Conservation (phyloP, 1,139 yeast species). For the Suhomyces panamericanus region DNA sequence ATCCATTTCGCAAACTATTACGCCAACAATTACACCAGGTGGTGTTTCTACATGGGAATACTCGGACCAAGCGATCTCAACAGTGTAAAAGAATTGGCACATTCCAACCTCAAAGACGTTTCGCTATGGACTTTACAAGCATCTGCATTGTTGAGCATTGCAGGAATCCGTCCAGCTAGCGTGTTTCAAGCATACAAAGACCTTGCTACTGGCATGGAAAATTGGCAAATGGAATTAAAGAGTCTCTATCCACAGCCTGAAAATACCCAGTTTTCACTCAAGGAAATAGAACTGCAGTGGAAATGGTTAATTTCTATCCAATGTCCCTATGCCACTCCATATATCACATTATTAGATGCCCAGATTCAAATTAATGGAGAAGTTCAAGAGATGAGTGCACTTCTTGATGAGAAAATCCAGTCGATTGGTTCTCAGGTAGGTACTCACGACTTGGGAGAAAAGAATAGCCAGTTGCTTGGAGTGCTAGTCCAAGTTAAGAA, state of each 20-base stretch:
- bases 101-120: slow-evolving; percentile 29
- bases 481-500: neutral
- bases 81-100: slow-evolving; percentile 19
- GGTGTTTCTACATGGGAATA: slow-evolving; percentile 25
- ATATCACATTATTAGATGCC: slow-evolving; percentile 1
- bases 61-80: slow-evolving; percentile 5
- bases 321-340: slow-evolving; percentile 16
- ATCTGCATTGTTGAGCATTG: slow-evolving; percentile 8
- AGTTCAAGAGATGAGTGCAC: neutral
- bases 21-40: slow-evolving; percentile 35
- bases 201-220: slow-evolving; percentile 6
- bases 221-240: neutral
- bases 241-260: neutral
- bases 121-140: slow-evolving; percentile 34
- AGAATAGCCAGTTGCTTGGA: neutral
- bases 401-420: neutral
- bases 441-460: neutral
- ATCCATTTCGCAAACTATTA: slow-evolving; percentile 46
- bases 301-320: slow-evolving; percentile 27
- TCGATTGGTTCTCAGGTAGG: neutral
- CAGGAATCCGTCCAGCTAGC: slow-evolving; percentile 8
- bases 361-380: neutral
- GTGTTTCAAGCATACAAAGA: slow-evolving; percentile 22
- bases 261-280: neutral
- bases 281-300: slow-evolving; percentile 9